Evolutionary conservation across 495 filamentous ascomycete species (phyloP).

Genomic region (Trichodelitschia bisporula): DNA sequence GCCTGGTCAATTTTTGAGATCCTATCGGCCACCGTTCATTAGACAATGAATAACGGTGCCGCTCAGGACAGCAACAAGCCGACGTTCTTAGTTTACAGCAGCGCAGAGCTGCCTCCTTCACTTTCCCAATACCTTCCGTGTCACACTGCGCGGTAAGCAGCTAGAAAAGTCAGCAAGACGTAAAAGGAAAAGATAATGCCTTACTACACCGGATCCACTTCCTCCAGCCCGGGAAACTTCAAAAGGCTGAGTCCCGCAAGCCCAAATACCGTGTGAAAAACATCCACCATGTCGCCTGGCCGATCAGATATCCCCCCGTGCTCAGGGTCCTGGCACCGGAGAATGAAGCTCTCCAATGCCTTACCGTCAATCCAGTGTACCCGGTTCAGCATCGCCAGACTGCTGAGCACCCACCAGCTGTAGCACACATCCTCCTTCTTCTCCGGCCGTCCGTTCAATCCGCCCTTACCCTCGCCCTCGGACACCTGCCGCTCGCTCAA

Average conservation of each 20-base stretch:
- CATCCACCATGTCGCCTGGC: slow-evolving; percentile 85
- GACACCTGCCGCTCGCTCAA: slow-evolving; percentile 77
- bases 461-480: too few species aligned
- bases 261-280: slow-evolving; percentile 85
- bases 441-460: slow-evolving; percentile 82
- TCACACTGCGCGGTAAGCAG: too few species aligned
- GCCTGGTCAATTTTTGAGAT: too few species aligned
- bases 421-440: slow-evolving; percentile 96
- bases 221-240: slow-evolving; percentile 43
- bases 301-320: slow-evolving; percentile 71
- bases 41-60: too few species aligned
- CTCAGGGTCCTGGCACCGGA: slow-evolving; percentile 64
- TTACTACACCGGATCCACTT: slow-evolving; percentile 76
- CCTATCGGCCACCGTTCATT: too few species aligned
- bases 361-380: slow-evolving; percentile 76
- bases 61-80: too few species aligned
- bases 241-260: slow-evolving; percentile 73
- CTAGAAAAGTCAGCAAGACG: too few species aligned
- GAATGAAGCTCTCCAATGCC: slow-evolving; percentile 55
- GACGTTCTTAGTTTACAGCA: too few species aligned
- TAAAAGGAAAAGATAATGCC: too few species aligned
- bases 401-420: slow-evolving; percentile 90
- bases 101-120: too few species aligned
- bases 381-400: slow-evolving; percentile 66
- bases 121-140: too few species aligned